These are phyloP conservation scores for Podila horticola DNA, from an alignment of 192 early-diverging fungal genomes.

Conservation along the genomic window DNA sequence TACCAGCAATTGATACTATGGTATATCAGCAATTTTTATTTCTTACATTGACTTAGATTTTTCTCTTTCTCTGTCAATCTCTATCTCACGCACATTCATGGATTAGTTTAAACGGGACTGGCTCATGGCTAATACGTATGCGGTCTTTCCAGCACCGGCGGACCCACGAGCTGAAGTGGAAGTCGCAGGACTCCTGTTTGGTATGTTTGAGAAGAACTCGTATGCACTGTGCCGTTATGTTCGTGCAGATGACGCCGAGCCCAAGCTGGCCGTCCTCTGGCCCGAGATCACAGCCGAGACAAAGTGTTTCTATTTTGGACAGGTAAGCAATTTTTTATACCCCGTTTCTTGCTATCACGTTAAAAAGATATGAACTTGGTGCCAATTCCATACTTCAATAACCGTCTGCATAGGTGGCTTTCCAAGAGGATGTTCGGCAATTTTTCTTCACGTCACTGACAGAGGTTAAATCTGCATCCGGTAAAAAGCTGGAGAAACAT, in stretches of 20 bases:
- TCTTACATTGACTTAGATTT: not conserved
- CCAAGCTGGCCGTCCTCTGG: constrained; percentile 72
- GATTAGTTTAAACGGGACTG: constrained; percentile 65
- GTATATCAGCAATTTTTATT: not conserved
- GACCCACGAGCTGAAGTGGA: constrained; percentile 40
- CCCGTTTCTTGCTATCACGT: not conserved
- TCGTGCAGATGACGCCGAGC: constrained; percentile 52
- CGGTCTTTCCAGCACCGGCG: constrained; percentile 59
- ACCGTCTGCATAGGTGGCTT: constrained; percentile 61
- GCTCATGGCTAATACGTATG: constrained; percentile 62
- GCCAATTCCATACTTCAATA: too few species aligned
- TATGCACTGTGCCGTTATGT: constrained; percentile 75
- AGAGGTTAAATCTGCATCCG: constrained; percentile 42
- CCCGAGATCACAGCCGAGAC: constrained; percentile 56
- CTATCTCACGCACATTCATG: not conserved
- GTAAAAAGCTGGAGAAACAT: constrained; percentile 59
- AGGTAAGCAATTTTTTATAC: constrained; percentile 27
- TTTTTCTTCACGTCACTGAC: constrained; percentile 65
- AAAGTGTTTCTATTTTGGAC: constrained; percentile 58
- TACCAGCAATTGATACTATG: not conserved
- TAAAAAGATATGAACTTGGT: too few species aligned
- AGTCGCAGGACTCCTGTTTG: constrained; percentile 64
- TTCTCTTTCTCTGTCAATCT: not conserved
- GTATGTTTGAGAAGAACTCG: constrained; percentile 58
- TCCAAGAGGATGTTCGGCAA: constrained; percentile 70